These are phyloP conservation scores for Fusarium graminum DNA, from an alignment of 2,329 filamentous ascomycete genomes.

Conservation along the genomic window DNA sequence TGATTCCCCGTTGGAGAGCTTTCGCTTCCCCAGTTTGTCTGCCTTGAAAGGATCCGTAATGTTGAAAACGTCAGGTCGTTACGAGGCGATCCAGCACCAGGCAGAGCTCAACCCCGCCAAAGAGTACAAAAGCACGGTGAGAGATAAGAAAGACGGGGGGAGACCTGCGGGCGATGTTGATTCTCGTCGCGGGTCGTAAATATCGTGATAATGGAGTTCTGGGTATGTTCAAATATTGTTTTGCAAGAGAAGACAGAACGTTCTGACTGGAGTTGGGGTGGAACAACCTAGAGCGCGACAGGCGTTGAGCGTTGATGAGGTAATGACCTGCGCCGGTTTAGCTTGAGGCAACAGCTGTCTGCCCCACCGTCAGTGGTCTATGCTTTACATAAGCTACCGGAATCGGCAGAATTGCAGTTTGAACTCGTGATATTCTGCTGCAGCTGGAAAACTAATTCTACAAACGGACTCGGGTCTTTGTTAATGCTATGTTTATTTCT, in stretches of 20 bases:
- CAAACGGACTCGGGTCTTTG: neutral
- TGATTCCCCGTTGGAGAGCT: conserved; percentile 72
- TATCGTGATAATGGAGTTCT: conserved; percentile 18
- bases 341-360: conserved; percentile 40
- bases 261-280: conserved; percentile 29
- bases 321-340: conserved; percentile 44
- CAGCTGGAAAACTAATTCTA: neutral
- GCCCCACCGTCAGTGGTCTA: conserved; percentile 28
- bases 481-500: neutral
- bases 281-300: conserved; percentile 34
- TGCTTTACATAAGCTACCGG: conserved; percentile 38
- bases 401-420: neutral
- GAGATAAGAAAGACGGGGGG: conserved; percentile 5
- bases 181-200: conserved; percentile 35
- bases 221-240: conserved; percentile 26
- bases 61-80: conserved; percentile 49
- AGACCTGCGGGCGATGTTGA: conserved; percentile 28
- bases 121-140: conserved; percentile 33
- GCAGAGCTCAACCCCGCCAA: conserved; percentile 57
- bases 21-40: conserved; percentile 76
- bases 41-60: conserved; percentile 52
- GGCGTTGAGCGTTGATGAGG: conserved; percentile 46
- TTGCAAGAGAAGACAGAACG: conserved; percentile 30
- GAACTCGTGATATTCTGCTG: neutral
- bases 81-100: conserved; percentile 52